A percentile compares a stretch with the other conserved stretches of the same genome.
Evolutionary conservation across 2,329 filamentous ascomycete species (phyloP).

Genomic region (Arthrobotrys musiformis): DNA sequence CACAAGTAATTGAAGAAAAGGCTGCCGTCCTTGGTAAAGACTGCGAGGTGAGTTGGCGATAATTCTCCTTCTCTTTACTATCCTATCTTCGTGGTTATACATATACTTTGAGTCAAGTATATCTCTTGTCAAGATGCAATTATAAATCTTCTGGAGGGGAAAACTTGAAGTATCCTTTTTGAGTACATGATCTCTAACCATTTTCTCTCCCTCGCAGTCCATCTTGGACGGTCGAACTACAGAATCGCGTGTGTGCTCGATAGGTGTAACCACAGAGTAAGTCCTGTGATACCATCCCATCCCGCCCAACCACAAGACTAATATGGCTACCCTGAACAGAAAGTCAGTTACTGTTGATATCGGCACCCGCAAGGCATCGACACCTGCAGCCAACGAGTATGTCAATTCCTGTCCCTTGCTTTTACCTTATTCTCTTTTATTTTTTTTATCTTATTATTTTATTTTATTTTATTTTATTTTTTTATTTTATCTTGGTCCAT

Average conservation of each 20-base stretch:
- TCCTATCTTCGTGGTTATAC: neutral
- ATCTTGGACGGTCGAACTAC: slow-evolving; percentile 52
- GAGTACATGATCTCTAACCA: neutral
- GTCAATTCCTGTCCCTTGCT: neutral
- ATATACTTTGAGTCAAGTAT: neutral
- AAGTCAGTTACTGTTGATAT: slow-evolving; percentile 53
- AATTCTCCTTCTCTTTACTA: neutral
- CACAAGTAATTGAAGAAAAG: slow-evolving; percentile 45
- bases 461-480: neutral
- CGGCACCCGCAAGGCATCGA: slow-evolving; percentile 32
- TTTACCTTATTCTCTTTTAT: neutral
- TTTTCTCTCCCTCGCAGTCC: slow-evolving; percentile 17
- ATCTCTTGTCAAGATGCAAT: neutral
- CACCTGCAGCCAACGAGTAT: slow-evolving; percentile 47
- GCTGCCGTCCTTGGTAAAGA: slow-evolving; percentile 48
- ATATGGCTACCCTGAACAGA: slow-evolving; percentile 18
- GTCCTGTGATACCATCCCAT: slow-evolving; percentile 1
- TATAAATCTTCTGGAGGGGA: neutral
- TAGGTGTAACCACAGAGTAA: slow-evolving; percentile 55
- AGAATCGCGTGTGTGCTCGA: slow-evolving; percentile 52
- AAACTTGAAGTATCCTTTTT: neutral
- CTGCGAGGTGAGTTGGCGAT: slow-evolving; percentile 43
- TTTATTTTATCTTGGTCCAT: neutral
- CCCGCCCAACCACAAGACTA: too few relatives aligned
- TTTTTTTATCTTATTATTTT: neutral